Conservation (phyloP, 2,329 filamentous ascomycete genomes). For the Claviceps sp. region DNA sequence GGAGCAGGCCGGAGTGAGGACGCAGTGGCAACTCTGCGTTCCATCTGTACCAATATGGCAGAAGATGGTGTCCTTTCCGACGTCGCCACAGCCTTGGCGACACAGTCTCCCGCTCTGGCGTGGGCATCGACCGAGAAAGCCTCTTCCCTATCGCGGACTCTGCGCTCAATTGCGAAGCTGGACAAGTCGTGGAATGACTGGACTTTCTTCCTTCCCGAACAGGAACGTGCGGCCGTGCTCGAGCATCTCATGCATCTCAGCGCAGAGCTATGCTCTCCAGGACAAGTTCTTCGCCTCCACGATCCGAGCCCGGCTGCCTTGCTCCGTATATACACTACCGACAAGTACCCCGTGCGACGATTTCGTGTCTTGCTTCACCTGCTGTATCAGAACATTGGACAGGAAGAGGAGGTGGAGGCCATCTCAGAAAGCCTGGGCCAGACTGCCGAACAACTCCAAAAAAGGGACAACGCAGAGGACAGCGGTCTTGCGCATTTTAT, state of each 20-base stretch:
- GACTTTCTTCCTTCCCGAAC: constrained; percentile 36
- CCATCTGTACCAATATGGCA: constrained; percentile 49
- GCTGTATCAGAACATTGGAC: constrained; percentile 34
- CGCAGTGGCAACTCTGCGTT: constrained; percentile 42
- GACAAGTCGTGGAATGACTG: constrained; percentile 43
- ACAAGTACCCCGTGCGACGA: constrained; percentile 38
- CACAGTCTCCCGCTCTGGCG: constrained; percentile 33
- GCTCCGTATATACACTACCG: constrained; percentile 34
- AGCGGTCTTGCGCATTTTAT: constrained; percentile 28
- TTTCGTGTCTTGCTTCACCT: constrained; percentile 38
- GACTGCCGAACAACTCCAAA: constrained; percentile 21
- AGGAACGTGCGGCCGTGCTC: constrained; percentile 42
- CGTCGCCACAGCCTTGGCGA: constrained; percentile 36
- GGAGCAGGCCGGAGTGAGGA: constrained; percentile 38
- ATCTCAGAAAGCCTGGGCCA: constrained; percentile 27
- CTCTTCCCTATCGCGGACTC: constrained; percentile 41
- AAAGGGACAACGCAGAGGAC: constrained; percentile 31
- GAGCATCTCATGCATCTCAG: constrained; percentile 46
- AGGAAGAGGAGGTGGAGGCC: constrained; percentile 23
- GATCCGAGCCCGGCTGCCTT: constrained; percentile 33
- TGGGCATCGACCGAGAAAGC: constrained; percentile 40
- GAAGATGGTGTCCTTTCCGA: constrained; percentile 41
- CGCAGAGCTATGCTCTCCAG: constrained; percentile 20
- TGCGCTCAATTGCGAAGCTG: constrained; percentile 47
- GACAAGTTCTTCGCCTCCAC: constrained; percentile 25